These are phyloP conservation scores for Corylus heterophylla DNA, from an alignment of 306 rosid genomes.

Conservation along the genomic window DNA sequence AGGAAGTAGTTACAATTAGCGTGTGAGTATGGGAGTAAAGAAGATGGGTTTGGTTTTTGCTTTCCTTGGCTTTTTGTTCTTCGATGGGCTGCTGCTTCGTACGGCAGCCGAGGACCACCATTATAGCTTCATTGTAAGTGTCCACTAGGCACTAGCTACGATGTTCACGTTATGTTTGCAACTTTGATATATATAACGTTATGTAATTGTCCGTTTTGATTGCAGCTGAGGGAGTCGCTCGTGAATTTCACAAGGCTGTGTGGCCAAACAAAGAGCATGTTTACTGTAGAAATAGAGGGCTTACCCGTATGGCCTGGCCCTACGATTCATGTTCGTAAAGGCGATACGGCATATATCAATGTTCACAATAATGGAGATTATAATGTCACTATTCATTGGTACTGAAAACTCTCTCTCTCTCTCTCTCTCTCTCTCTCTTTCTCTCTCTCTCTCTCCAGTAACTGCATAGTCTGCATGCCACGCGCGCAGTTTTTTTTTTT, in stretches of 20 bases:
- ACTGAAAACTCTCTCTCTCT: background rate
- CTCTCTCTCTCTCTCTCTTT: too few relatives aligned
- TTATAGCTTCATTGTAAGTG: constrained; percentile 26
- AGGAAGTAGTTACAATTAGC: background rate
- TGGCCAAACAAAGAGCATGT: constrained; percentile 22
- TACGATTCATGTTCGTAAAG: constrained; percentile 29
- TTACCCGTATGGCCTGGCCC: constrained; percentile 39
- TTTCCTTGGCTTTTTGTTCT: constrained; percentile 11
- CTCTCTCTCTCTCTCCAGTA: background rate
- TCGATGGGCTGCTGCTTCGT: constrained; percentile 1
- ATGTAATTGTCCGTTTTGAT: background rate
- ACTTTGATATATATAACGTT: too few relatives aligned
- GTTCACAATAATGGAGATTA: constrained; percentile 30
- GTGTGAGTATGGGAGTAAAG: background rate
- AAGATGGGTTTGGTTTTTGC: constrained; percentile 10
- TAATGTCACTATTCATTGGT: constrained; percentile 40
- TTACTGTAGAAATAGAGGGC: background rate
- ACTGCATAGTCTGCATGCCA: too few relatives aligned
- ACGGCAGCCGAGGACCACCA: constrained; percentile 24
- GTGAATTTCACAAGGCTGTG: constrained; percentile 28
- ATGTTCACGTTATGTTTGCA: too few relatives aligned
- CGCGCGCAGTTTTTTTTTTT: too few relatives aligned
- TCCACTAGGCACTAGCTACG: background rate
- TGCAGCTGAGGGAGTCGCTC: constrained; percentile 26
- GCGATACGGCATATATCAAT: constrained; percentile 29